A percentile compares a stretch with the other conserved stretches of the same genome.
Conservation (phyloP, 495 filamentous ascomycete genomes). For the Lophium mytilinum region DNA sequence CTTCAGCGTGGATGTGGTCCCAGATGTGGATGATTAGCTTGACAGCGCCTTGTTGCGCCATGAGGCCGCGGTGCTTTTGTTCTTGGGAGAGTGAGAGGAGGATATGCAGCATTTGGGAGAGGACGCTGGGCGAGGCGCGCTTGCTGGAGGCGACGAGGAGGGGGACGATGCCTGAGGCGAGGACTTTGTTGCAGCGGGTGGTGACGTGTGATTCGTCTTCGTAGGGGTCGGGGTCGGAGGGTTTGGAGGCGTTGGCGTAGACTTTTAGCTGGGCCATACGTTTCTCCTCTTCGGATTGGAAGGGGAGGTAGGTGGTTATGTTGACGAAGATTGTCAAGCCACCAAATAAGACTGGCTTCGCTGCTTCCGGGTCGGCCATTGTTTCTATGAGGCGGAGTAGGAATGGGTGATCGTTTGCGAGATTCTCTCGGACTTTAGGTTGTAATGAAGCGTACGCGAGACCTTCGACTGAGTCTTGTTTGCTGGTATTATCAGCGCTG, state of each 20-base stretch:
- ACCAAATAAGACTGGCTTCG: constrained; percentile 71
- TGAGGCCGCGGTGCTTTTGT: constrained; percentile 59
- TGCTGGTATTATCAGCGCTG: constrained; percentile 46
- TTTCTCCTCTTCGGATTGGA: constrained; percentile 83
- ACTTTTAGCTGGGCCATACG: constrained; percentile 82
- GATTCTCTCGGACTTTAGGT: constrained; percentile 69
- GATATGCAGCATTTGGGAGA: constrained; percentile 63
- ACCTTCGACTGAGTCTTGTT: constrained; percentile 75
- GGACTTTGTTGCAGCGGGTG: constrained; percentile 64
- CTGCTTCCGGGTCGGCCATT: constrained; percentile 50
- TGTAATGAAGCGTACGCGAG: constrained; percentile 83
- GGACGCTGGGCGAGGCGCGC: constrained; percentile 50
- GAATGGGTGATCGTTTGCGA: constrained; percentile 58
- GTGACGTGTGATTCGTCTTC: constrained; percentile 67
- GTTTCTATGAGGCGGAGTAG: constrained; percentile 57
- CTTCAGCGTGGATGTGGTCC: constrained; percentile 38
- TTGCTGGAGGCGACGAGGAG: constrained; percentile 63
- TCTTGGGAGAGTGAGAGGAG: constrained; percentile 66
- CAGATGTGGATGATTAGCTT: constrained; percentile 69
- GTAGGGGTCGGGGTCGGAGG: constrained; percentile 53
- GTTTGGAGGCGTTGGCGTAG: constrained; percentile 75
- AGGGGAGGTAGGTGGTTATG: constrained; percentile 70
- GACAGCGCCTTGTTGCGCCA: constrained; percentile 86
- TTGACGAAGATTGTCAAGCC: constrained; percentile 76
- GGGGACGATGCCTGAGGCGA: constrained; percentile 66